phyloP scores from a whole-genome alignment of 2,329 filamentous ascomycete species.

The Neofusicoccum cordaticola region DNA sequence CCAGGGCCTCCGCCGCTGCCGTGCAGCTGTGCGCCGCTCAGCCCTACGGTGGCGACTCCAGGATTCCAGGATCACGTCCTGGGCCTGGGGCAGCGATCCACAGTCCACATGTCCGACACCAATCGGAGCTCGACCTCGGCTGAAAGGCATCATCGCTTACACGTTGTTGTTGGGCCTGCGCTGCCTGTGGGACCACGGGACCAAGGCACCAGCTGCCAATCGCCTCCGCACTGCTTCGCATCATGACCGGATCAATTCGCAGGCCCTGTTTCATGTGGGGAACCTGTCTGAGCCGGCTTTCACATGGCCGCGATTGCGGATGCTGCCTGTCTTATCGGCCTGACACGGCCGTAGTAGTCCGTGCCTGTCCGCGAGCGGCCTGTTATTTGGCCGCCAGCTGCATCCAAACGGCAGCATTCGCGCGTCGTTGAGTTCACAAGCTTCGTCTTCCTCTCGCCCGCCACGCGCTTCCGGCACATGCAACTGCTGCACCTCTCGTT shows the following conservation, averaged over 20 bases:
- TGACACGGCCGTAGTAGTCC: not conserved
- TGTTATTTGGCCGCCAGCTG: not conserved
- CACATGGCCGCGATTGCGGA: not conserved
- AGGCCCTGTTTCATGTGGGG: slow-evolving; percentile 6
- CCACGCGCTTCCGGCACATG: not conserved
- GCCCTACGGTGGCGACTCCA: slow-evolving; percentile 15
- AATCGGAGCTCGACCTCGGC: slow-evolving; percentile 13
- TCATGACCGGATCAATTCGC: not conserved
- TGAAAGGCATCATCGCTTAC: slow-evolving; percentile 4
- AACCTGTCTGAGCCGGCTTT: not conserved
- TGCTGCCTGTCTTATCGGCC: not conserved
- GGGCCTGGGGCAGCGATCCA: slow-evolving; percentile 7
- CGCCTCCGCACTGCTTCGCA: not conserved
- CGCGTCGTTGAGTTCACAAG: not conserved
- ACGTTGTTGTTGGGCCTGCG: slow-evolving; percentile 5
- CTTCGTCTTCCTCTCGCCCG: slow-evolving; percentile 3
- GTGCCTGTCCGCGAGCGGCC: not conserved
- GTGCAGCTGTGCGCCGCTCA: not conserved
- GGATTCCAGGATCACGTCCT: not conserved
- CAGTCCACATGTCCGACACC: slow-evolving; percentile 10
- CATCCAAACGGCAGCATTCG: not conserved
- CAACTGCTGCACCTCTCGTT: not conserved
- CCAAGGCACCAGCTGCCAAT: not conserved
- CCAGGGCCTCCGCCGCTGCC: not conserved
- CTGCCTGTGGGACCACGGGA: not conserved